Percentiles rank a stretch among this genome's conserved stretches.
phyloP scores from a whole-genome alignment of 768 basidiomycete genomes.

The Kwoniella botswanensis region DNA sequence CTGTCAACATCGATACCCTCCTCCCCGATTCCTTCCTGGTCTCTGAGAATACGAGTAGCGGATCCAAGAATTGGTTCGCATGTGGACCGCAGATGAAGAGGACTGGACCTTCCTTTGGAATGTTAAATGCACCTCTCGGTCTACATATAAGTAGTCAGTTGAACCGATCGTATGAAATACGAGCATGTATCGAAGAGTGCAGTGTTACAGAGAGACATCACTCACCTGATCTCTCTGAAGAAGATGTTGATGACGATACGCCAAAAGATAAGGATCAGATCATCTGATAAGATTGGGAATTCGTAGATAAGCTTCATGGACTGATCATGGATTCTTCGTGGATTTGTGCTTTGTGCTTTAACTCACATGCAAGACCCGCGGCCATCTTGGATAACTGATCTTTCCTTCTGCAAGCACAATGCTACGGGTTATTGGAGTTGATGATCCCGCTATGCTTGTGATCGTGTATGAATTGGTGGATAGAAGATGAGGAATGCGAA shows the following conservation, averaged over 20 bases:
- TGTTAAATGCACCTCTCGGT: slow-evolving; percentile 91
- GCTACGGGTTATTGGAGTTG: too few relatives aligned
- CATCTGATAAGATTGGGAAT: slow-evolving; percentile 62
- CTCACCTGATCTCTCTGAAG: slow-evolving; percentile 80
- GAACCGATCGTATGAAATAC: not conserved
- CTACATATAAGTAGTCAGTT: slow-evolving; percentile 53
- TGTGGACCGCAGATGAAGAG: slow-evolving; percentile 94
- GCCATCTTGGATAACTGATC: slow-evolving; percentile 34
- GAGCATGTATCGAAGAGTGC: not conserved
- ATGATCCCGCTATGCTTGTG: not conserved
- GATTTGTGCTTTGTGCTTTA: not conserved
- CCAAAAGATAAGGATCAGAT: slow-evolving; percentile 83
- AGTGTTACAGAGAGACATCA: not conserved
- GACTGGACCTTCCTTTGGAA: slow-evolving; percentile 85
- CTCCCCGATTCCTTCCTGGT: slow-evolving; percentile 82
- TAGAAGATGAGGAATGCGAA: too few relatives aligned
- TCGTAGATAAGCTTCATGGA: slow-evolving; percentile 18
- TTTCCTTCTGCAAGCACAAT: not conserved
- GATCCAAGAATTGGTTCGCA: slow-evolving; percentile 93
- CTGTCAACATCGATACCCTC: slow-evolving; percentile 82
- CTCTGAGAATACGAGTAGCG: slow-evolving; percentile 79
- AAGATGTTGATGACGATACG: slow-evolving; percentile 83
- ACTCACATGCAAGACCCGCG: slow-evolving; percentile 45
- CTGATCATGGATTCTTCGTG: slow-evolving; percentile 20
- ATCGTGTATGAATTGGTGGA: too few relatives aligned